phyloP scores from a whole-genome alignment of 1,284 basidiomycete species.

The Ganoderma lingzhi region DNA sequence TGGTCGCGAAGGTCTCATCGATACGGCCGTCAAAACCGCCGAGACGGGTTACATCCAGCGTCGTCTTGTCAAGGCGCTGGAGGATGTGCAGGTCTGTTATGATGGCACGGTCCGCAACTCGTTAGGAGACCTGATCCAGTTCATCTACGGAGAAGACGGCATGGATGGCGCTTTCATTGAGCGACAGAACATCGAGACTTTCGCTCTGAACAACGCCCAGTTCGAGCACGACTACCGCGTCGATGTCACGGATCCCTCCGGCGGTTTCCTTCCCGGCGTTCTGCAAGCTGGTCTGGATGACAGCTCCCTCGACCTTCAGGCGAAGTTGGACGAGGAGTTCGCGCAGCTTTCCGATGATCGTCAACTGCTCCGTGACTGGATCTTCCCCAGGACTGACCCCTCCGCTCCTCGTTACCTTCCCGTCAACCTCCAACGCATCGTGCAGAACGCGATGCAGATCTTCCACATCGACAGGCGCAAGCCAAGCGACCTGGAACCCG shows the following conservation, averaged over 20 bases:
- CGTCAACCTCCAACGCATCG: conserved; percentile 93
- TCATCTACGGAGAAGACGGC: conserved; percentile 98
- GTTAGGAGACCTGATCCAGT: conserved; percentile 94
- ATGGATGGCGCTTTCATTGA: conserved; percentile 99
- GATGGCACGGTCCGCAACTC: conserved; percentile 99
- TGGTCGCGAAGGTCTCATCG: conserved; percentile 98
- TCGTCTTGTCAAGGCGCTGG: conserved; percentile 96
- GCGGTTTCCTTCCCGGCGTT: conserved; percentile 82
- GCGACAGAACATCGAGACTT: conserved; percentile 92
- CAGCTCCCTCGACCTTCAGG: conserved; percentile 89
- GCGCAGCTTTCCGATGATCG: conserved; percentile 82
- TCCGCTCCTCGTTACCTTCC: conserved; percentile 84
- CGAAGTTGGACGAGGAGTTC: conserved; percentile 91
- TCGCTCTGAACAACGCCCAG: conserved; percentile 82
- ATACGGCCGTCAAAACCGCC: conserved; percentile 99
- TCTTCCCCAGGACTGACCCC: conserved; percentile 85
- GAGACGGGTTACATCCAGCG: conserved; percentile 99
- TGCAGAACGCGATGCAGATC: conserved; percentile 96
- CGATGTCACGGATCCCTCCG: conserved; percentile 86
- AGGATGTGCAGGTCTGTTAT: conserved; percentile 97
- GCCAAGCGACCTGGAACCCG: conserved; percentile 91
- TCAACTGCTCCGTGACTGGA: conserved; percentile 77
- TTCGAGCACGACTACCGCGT: conserved; percentile 94
- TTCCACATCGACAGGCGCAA: conserved; percentile 97
- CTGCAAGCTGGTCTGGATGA: conserved; percentile 97